Evolutionary conservation across 176 grass and related monocot genomes (phyloP), one percentile per base, ranked within the genome.

Genomic region (Bolboschoenus planiculmis): DNA sequence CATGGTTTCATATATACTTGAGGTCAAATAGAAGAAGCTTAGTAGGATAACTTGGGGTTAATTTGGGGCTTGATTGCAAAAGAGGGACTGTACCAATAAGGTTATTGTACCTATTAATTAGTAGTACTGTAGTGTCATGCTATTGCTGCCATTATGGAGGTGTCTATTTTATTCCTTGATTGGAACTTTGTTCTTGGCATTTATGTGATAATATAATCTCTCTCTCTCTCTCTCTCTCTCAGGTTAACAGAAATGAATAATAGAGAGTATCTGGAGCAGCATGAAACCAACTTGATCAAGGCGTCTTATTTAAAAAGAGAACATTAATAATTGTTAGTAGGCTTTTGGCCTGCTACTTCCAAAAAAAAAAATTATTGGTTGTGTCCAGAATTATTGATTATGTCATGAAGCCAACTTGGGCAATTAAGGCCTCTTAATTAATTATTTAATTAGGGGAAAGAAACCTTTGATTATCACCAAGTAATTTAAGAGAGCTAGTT

Each of bases 241-340:
- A 97, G 94, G 78, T 92, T 94, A 81, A 97, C 90, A 37, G 94
- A 97, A 84, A 89, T 97, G 86, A 94, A 92, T 48, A 97, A 88
- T 54, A 94, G 77, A 68, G 94, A 97, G 74, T 97, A 92, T 79
- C 81, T 97, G 81, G 94, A 97, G 79, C 83, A 94, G 39, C 91
- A 94, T 4, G 87, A 90, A 78, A 56, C 57, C 2, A 87, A 60
- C 66, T 90, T 90, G 64, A 53, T 33, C 47, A 87, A 87, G 56
- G 61, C 82, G 27, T 62, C 40, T 73, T 14, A 26, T 24, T 44
- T 42, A 46, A 73, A 26, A 42, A 46, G 39, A 73, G 44, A 4
- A 27, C 21, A 73, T 44, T 26, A 27, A 46, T 46, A n/a, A n/a
- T 37, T n/a, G 50, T 3, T 53, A 53, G 50, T 53, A 16, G 46